These are phyloP conservation scores for Prunus armeniaca DNA, from an alignment of 306 rosid genomes.

Conservation along the genomic window DNA sequence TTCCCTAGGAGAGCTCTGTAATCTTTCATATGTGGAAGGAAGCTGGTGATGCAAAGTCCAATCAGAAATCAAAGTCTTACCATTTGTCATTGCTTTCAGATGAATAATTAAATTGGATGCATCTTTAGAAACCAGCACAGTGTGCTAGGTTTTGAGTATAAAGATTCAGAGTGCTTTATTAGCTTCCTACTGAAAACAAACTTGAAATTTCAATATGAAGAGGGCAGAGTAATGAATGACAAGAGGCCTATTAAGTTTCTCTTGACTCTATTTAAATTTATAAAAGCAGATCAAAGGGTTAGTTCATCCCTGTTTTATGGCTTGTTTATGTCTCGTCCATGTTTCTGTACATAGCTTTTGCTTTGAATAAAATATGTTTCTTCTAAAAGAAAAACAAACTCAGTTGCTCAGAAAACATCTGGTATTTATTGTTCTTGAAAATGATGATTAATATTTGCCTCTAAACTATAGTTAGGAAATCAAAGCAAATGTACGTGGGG, in stretches of 20 bases:
- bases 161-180: not conserved
- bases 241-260: not conserved
- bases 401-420: not conserved
- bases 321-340: not conserved
- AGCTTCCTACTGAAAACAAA: not conserved
- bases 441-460: not conserved
- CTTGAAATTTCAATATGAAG: not conserved
- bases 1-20: too few relatives aligned
- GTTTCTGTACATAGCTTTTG: not conserved
- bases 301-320: not conserved
- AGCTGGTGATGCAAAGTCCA: too few relatives aligned
- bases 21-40: too few relatives aligned
- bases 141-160: too few relatives aligned
- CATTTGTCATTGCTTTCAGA: too few relatives aligned
- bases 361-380: too few relatives aligned
- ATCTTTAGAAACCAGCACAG: too few relatives aligned
- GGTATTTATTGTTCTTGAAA: not conserved
- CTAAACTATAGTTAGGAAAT: not conserved
- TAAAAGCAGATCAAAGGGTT: not conserved
- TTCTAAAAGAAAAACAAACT: too few relatives aligned
- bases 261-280: not conserved
- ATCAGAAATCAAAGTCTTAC: too few relatives aligned
- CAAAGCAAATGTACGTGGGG: not conserved
- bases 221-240: not conserved
- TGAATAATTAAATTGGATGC: too few relatives aligned